These are phyloP conservation scores for Bipolaris cookei DNA, from an alignment of 2,329 filamentous ascomycete species.

Conservation along the genomic window DNA sequence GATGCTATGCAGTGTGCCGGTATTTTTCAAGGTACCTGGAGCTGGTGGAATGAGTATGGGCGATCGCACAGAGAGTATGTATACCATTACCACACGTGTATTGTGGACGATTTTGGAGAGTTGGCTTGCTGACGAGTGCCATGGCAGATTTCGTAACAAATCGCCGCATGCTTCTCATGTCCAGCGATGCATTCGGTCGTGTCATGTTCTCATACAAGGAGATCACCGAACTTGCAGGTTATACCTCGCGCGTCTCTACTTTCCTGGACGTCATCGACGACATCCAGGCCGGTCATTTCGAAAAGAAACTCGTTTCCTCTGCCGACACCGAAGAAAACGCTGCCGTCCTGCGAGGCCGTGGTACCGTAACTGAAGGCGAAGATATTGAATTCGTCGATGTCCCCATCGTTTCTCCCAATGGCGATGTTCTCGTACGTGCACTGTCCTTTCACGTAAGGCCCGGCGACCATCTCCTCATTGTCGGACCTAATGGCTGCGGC, in stretches of 20 bases:
- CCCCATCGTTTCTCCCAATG: slow-evolving; percentile 95
- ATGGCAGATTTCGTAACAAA: slow-evolving; percentile 84
- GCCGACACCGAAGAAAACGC: slow-evolving; percentile 82
- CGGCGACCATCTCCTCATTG: slow-evolving; percentile 90
- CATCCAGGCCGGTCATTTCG: slow-evolving; percentile 85
- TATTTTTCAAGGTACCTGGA: slow-evolving; percentile 91
- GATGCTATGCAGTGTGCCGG: slow-evolving; percentile 89
- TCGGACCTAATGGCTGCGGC: slow-evolving; percentile 95
- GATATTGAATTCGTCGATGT: slow-evolving; percentile 87
- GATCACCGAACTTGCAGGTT: slow-evolving; percentile 92
- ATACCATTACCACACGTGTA: background rate
- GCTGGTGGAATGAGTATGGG: slow-evolving; percentile 64
- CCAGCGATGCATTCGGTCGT: slow-evolving; percentile 72
- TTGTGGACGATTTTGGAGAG: background rate
- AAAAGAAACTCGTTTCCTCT: slow-evolving; percentile 95
- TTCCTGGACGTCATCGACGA: slow-evolving; percentile 94
- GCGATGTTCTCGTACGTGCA: slow-evolving; percentile 84
- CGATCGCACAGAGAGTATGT: slow-evolving; percentile 67
- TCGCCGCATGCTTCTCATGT: slow-evolving; percentile 85
- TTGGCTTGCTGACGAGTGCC: slow-evolving; percentile 9
- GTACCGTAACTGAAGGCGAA: slow-evolving; percentile 78
- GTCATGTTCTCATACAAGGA: slow-evolving; percentile 66
- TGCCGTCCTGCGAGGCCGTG: slow-evolving; percentile 80
- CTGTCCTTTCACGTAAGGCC: slow-evolving; percentile 86
- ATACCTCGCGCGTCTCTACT: slow-evolving; percentile 89